These are phyloP conservation scores for Conticribra weissflogii DNA, from an alignment of 108 stramenopile species.

Conservation along the genomic window DNA sequence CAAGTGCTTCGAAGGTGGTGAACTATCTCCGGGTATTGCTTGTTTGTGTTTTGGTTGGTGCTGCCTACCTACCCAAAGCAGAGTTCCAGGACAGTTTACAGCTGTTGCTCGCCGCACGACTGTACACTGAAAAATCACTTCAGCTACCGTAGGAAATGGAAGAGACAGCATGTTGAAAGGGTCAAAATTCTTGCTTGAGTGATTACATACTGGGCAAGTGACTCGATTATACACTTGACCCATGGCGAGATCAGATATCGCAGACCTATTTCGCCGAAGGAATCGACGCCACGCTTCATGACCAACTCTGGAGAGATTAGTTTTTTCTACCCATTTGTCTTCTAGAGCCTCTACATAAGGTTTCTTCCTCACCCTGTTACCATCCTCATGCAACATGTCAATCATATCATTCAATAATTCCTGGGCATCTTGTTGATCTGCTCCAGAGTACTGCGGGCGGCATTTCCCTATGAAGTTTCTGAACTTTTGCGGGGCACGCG, in stretches of 20 bases:
- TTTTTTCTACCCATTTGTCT: conserved; percentile 79
- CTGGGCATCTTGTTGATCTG: conserved; percentile 96
- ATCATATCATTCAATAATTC: conserved; percentile 93
- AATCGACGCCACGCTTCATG: conserved; percentile 87
- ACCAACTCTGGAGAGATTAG: conserved; percentile 64
- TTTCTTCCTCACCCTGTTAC: conserved; percentile 92
- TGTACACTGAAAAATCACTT: conserved; percentile 79
- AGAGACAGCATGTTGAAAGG: conserved; percentile 92
- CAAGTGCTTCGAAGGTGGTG: conserved; percentile 72
- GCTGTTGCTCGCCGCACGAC: conserved; percentile 80
- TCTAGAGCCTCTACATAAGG: conserved; percentile 89
- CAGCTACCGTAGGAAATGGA: conserved; percentile 89
- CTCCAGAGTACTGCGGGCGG: conserved; percentile 88
- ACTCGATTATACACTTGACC: conserved; percentile 85
- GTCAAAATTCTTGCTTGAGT: conserved; percentile 90
- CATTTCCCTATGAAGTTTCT: conserved; percentile 72
- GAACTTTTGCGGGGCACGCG: conserved; percentile 80
- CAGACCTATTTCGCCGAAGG: conserved; percentile 77
- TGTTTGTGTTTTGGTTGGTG: conserved; percentile 17
- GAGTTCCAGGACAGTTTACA: conserved; percentile 68
- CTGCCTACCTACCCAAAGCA: conserved; percentile 18
- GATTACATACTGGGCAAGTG: conserved; percentile 83
- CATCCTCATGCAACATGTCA: conserved; percentile 93
- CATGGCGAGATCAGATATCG: conserved; percentile 85
- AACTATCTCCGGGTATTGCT: not conserved